Conservation (phyloP, 2,329 filamentous ascomycete genomes). For the Ascochyta lentis region DNA sequence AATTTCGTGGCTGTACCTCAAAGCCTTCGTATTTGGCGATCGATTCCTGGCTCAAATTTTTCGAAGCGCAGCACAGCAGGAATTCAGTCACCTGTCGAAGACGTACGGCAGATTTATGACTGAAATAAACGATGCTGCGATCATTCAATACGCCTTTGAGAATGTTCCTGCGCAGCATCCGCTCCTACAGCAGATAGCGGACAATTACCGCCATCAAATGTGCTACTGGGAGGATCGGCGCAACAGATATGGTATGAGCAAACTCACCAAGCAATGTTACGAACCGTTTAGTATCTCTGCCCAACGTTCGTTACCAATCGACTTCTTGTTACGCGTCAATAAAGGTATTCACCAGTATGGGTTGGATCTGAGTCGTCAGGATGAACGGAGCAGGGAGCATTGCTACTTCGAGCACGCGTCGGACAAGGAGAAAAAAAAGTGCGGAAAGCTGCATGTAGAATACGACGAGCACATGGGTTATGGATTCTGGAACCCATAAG, state of each 20-base stretch:
- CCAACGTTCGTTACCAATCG: too few relatives aligned
- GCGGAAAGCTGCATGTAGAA: neutral
- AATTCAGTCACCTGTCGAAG: neutral
- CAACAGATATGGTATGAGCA: too few relatives aligned
- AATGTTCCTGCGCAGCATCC: neutral
- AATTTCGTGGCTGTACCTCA: neutral
- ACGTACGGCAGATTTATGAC: too few relatives aligned
- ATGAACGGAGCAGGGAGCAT: neutral
- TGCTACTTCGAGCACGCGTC: neutral
- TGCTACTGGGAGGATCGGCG: too few relatives aligned
- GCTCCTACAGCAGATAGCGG: too few relatives aligned
- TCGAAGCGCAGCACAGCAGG: neutral
- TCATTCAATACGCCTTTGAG: neutral
- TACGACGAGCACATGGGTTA: neutral
- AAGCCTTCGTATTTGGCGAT: neutral
- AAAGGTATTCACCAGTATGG: neutral
- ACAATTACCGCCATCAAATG: too few relatives aligned
- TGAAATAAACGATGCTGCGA: neutral
- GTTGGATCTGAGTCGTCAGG: neutral
- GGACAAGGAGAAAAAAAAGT: neutral
- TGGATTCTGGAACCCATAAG: too few relatives aligned
- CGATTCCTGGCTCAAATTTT: neutral
- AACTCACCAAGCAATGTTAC: rapidly evolving
- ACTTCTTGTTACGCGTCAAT: neutral
- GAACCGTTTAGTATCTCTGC: too few relatives aligned